phyloP scores from a whole-genome alignment of 495 filamentous ascomycete species.

The Lindgomyces ingoldianus region DNA sequence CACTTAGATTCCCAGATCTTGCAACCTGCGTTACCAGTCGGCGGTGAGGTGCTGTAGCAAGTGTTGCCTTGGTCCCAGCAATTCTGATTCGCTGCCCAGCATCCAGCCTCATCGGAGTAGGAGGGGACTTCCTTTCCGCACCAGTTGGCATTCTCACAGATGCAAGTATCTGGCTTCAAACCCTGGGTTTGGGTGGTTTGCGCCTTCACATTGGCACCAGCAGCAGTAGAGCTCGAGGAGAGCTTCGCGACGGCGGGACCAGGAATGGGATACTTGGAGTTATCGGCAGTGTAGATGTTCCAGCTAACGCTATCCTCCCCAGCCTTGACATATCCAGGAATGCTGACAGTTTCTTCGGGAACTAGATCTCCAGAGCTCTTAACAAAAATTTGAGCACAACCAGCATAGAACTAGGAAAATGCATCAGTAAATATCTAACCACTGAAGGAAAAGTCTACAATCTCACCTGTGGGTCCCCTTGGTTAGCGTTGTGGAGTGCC shows the following conservation, averaged over 20 bases:
- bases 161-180: conserved; percentile 54
- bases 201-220: conserved; percentile 28
- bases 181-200: conserved; percentile 46
- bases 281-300: conserved; percentile 57
- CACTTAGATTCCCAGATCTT: conserved; percentile 63
- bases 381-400: conserved; percentile 71
- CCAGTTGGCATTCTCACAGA: conserved; percentile 72
- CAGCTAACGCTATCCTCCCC: conserved; percentile 58
- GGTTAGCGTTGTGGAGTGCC: conserved; percentile 64
- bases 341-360: conserved; percentile 55
- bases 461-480: conserved; percentile 61
- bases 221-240: neutral
- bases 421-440: no score
- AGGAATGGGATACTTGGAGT: conserved; percentile 56
- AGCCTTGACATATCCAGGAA: conserved; percentile 63
- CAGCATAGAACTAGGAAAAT: conserved; percentile 50
- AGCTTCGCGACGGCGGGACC: conserved; percentile 53
- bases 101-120: conserved; percentile 58
- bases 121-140: conserved; percentile 59
- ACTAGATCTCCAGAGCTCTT: conserved; percentile 48
- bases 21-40: conserved; percentile 61
- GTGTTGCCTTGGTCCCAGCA: conserved; percentile 59
- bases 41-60: conserved; percentile 60
- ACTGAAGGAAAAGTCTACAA: no score
- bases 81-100: conserved; percentile 55